phyloP scores from a whole-genome alignment of 164 flowering plant species.

The Magnolia kwangsiensis region DNA sequence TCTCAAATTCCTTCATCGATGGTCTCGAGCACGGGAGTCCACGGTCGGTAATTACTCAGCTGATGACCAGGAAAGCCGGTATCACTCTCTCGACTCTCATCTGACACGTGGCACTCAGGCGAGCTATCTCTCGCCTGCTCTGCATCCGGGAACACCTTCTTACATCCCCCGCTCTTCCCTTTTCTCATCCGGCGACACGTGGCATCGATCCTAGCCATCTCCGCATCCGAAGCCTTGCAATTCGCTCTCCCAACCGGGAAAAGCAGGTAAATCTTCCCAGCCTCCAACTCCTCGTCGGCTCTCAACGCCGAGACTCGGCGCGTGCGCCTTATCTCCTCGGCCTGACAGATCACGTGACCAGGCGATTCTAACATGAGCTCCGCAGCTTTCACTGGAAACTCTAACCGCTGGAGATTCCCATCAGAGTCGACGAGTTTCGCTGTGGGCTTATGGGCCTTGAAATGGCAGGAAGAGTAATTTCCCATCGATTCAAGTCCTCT shows the following conservation, averaged over 20 bases:
- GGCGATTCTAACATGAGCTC: conserved; percentile 6
- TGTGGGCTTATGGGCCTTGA: not conserved
- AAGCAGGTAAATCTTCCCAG: conserved; percentile 3
- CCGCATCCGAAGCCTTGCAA: not conserved
- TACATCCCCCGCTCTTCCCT: not conserved
- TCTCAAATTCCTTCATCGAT: conserved; percentile 1
- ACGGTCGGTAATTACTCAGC: not conserved
- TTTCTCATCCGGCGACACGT: not conserved
- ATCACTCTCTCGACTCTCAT: not conserved
- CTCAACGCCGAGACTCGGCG: not conserved
- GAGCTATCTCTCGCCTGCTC: not conserved
- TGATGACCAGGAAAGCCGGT: not conserved
- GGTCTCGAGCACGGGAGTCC: conserved; percentile 1
- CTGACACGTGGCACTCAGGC: not conserved
- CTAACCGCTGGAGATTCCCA: not conserved
- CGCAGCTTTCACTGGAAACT: not conserved
- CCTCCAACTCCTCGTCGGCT: conserved; percentile 5
- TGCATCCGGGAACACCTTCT: not conserved
- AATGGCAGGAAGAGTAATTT: not conserved
- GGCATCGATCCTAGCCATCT: not conserved
- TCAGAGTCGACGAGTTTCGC: not conserved
- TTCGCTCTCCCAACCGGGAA: not conserved
- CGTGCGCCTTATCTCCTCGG: not conserved
- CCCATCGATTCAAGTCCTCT: conserved; percentile 23
- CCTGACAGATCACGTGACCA: conserved; percentile 1